These are phyloP conservation scores for Volvox carteri DNA, from an alignment of 163 green algal genomes.

Conservation along the genomic window DNA sequence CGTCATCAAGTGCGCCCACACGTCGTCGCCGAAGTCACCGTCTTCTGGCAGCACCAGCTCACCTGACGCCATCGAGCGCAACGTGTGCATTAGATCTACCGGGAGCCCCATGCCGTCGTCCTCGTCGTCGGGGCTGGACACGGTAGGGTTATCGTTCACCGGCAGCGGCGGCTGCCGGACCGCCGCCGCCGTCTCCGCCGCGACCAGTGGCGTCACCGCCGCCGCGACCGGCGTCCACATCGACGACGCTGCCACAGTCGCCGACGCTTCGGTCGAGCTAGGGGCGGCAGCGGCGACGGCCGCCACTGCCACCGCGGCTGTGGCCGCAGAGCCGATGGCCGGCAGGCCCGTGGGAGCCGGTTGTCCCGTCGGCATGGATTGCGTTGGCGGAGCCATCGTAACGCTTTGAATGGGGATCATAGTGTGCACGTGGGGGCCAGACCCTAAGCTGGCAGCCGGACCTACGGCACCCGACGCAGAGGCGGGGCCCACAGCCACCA, in stretches of 20 bases:
- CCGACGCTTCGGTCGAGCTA: not conserved
- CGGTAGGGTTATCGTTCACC: conserved; percentile 28
- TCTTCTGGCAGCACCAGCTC: conserved; percentile 59
- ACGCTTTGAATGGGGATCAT: conserved; percentile 55
- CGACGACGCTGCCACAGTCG: not conserved
- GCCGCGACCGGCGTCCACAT: not conserved
- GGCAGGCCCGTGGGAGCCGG: conserved; percentile 36
- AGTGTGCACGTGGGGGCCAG: conserved; percentile 13
- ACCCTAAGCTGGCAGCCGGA: not conserved
- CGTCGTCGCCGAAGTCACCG: conserved; percentile 41
- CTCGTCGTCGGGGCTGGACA: conserved; percentile 26
- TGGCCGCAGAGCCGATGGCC: conserved; percentile 21
- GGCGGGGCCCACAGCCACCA: not conserved
- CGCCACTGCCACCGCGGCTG: not conserved
- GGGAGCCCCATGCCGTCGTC: conserved; percentile 29
- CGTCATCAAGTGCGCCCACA: conserved; percentile 34
- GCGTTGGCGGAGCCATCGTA: conserved; percentile 50
- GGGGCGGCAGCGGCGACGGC: not conserved
- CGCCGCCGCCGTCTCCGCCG: not conserved
- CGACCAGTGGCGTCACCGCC: not conserved
- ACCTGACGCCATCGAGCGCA: conserved; percentile 41
- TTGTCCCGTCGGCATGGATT: conserved; percentile 30
- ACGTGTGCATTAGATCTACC: conserved; percentile 41
- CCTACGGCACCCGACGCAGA: not conserved
- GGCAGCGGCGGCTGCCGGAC: not conserved